Evolutionary conservation across 805 yeast species (phyloP).

Genomic region (Schizosaccharomyces cryophilus): DNA sequence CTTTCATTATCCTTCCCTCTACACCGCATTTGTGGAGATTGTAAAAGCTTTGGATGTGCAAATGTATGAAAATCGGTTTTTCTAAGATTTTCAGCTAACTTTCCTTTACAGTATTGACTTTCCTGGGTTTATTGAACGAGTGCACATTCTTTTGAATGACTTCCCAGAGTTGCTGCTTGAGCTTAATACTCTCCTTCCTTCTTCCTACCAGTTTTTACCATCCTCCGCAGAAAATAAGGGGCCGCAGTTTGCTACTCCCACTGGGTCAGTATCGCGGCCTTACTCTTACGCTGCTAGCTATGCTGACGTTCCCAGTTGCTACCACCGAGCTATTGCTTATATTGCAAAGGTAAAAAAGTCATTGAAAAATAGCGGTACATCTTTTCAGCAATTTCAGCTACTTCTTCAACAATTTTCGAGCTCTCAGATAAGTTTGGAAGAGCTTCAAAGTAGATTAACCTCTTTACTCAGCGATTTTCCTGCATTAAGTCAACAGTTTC

Average conservation of each 20-base stretch:
- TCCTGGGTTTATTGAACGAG: neutral
- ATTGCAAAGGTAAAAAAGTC: neutral
- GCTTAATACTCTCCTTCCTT: neutral
- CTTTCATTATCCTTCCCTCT: neutral
- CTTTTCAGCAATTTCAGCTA: neutral
- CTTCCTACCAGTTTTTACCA: neutral
- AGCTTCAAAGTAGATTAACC: neutral
- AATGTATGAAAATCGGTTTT: neutral
- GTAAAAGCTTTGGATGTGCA: neutral
- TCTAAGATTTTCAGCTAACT: neutral
- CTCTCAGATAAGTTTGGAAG: too few relatives aligned
- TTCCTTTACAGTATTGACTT: neutral
- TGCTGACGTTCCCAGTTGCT: neutral
- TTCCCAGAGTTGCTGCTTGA: neutral
- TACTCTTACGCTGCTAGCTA: neutral
- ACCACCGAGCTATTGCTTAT: neutral
- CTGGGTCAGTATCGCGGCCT: neutral
- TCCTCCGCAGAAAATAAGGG: neutral
- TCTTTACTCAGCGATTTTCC: neutral
- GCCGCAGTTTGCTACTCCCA: neutral
- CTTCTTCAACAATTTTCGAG: neutral
- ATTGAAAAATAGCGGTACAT: neutral
- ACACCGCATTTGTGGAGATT: neutral
- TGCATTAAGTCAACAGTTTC: neutral
- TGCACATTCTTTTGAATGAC: neutral